Conservation (phyloP, 257 asterid species). For the Paraleonurus japonicus region DNA sequence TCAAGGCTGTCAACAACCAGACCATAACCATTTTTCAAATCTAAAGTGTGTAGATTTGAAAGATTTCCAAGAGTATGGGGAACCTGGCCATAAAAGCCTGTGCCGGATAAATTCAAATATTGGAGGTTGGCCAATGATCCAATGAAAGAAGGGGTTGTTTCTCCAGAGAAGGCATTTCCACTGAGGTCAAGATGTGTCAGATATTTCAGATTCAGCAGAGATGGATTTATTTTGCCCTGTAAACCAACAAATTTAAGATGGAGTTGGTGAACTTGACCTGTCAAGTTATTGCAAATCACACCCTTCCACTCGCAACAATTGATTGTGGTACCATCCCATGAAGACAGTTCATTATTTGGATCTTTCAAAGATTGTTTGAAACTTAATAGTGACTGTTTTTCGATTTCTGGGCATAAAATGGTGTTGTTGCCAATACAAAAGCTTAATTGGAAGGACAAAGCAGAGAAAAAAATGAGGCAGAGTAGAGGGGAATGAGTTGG, state of each 20-base stretch:
- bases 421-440: too few relatives aligned
- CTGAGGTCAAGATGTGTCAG: not conserved
- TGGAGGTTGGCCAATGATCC: not conserved
- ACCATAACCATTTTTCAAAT: not conserved
- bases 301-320: not conserved
- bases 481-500: not conserved
- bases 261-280: not conserved
- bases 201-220: not conserved
- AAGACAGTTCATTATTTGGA: not conserved
- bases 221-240: not conserved
- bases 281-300: not conserved
- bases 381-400: not conserved
- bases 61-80: conserved; percentile 16
- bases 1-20: not conserved
- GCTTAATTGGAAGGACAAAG: too few relatives aligned
- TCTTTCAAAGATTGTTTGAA: not conserved
- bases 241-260: not conserved
- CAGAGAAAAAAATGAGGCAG: too few relatives aligned
- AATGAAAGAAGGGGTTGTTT: not conserved
- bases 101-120: not conserved
- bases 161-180: not conserved
- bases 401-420: not conserved
- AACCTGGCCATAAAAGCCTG: not conserved
- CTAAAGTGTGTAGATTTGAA: conserved; percentile 14
- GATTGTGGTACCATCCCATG: too few relatives aligned